Evolutionary conservation across 2,329 filamentous ascomycete species (phyloP).

Genomic region (Alternaria rosae): DNA sequence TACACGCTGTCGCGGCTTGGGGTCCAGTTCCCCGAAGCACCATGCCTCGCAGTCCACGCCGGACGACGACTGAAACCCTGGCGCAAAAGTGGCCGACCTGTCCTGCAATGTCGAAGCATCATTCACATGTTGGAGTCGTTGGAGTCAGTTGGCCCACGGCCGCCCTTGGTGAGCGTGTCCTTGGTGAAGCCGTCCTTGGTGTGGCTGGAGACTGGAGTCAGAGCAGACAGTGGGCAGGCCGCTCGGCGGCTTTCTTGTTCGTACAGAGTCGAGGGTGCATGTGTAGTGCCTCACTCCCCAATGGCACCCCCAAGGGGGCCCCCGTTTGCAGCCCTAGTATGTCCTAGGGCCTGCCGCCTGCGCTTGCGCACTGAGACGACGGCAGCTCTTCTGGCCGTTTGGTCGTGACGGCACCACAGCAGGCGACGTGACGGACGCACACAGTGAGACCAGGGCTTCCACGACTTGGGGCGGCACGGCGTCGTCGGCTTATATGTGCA

Average conservation of each 20-base stretch:
- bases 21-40: constrained; percentile 24
- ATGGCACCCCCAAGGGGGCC: constrained; percentile 8
- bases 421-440: not conserved
- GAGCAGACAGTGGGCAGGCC: not conserved
- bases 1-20: constrained; percentile 21
- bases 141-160: not conserved
- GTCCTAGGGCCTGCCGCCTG: constrained; percentile 15
- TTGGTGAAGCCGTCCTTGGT: not conserved
- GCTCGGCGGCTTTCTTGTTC: constrained; percentile 7
- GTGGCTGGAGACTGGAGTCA: not conserved
- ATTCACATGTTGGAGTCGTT: not conserved
- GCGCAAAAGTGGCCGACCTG: constrained; percentile 4
- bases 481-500: constrained; percentile 7
- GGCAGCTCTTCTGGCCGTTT: constrained; percentile 4
- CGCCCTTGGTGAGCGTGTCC: not conserved
- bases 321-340: constrained; percentile 11
- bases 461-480: constrained; percentile 20
- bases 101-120: not conserved
- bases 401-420: not conserved
- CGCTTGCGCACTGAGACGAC: constrained; percentile 11
- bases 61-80: constrained; percentile 9
- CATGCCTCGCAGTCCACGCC: not conserved
- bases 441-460: constrained; percentile 1
- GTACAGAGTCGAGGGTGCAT: constrained; percentile 9
- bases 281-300: constrained; percentile 2